A percentile compares a stretch with the other conserved stretches of the same genome.
phyloP scores from a whole-genome alignment of 345 rosid species.

The Eucalyptus regnans region DNA sequence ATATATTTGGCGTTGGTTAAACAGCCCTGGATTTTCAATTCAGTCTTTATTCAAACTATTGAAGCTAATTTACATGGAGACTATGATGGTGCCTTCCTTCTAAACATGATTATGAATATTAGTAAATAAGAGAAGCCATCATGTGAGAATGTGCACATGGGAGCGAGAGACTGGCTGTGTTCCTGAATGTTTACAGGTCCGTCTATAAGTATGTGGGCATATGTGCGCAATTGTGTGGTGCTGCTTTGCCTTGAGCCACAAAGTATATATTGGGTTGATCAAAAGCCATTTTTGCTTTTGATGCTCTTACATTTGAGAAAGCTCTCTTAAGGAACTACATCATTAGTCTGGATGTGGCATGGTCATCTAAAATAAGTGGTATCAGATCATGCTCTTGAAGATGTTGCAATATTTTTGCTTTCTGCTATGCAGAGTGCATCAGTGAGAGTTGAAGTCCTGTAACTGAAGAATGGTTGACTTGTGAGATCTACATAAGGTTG shows the following conservation, averaged over 20 bases:
- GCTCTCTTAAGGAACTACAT: neutral
- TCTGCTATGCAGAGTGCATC: neutral
- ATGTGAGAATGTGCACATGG: neutral
- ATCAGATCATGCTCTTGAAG: neutral
- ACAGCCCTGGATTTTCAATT: neutral
- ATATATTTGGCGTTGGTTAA: neutral
- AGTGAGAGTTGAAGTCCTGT: neutral
- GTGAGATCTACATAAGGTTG: neutral
- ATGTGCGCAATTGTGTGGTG: neutral
- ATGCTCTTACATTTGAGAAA: neutral
- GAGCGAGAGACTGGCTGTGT: neutral
- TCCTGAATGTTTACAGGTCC: neutral
- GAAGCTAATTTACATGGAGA: neutral
- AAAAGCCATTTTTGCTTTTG: neutral
- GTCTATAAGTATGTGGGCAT: neutral
- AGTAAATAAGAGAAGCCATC: neutral
- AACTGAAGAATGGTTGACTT: neutral
- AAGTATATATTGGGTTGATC: neutral
- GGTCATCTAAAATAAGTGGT: neutral
- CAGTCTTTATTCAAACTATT: neutral
- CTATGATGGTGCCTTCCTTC: neutral
- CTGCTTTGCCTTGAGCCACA: neutral
- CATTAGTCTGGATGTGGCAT: neutral
- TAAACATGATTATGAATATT: neutral
- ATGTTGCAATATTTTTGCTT: neutral